A percentile compares a stretch with the other conserved stretches of the same genome.
Evolutionary conservation across 345 rosid species (phyloP).

Genomic region (Gossypium mustelinum): DNA sequence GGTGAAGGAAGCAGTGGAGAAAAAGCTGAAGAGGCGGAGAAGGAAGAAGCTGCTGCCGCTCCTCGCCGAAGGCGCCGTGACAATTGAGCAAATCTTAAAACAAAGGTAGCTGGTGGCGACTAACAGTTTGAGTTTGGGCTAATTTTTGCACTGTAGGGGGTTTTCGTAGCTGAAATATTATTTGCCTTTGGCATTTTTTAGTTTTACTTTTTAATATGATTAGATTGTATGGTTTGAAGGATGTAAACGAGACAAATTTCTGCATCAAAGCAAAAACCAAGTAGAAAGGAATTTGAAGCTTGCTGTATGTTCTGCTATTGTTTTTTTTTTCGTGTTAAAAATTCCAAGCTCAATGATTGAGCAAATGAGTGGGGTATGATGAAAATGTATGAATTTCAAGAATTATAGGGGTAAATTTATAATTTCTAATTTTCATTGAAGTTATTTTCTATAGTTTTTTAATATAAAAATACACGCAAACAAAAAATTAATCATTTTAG

Average conservation of each 20-base stretch:
- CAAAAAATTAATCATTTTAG: no score
- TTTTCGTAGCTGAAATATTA: constrained; percentile 23
- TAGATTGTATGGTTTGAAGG: constrained; percentile 19
- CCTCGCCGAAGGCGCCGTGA: constrained; percentile 65
- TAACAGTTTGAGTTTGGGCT: constrained; percentile 24
- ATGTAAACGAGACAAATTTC: constrained; percentile 29
- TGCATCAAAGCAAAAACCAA: not conserved
- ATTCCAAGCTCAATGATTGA: no score
- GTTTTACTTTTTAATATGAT: constrained; percentile 12
- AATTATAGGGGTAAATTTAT: no score
- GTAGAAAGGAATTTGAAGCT: no score
- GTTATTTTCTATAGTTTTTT: no score
- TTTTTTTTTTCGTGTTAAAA: no score
- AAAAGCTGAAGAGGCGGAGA: constrained; percentile 34
- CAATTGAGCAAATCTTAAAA: constrained; percentile 19
- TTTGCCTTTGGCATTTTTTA: constrained; percentile 13
- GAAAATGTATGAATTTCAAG: no score
- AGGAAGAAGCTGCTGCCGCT: constrained; percentile 37
- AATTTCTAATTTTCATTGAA: no score
- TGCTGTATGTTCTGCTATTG: no score
- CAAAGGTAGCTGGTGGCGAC: not conserved
- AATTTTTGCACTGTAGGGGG: constrained; percentile 25
- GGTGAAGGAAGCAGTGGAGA: constrained; percentile 42
- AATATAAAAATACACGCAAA: no score
- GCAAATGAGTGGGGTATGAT: no score